Percentiles rank a stretch among this genome's conserved stretches.
Evolutionary conservation across 169 alveolate genomes (phyloP).

Genomic region (Eimeria sp.): DNA sequence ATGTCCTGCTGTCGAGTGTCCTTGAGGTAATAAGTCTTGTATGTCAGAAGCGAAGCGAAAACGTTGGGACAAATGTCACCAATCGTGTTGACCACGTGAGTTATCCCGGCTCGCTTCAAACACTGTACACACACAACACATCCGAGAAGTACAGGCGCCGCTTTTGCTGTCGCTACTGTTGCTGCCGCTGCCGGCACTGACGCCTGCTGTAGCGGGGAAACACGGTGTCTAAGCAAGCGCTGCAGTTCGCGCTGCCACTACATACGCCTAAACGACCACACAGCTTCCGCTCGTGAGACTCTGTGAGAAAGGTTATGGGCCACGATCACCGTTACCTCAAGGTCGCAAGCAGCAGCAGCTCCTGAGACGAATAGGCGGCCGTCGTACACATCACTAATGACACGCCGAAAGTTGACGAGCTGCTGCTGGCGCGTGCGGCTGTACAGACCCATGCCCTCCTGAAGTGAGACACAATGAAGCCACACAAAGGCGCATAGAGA

Average conservation of each 20-base stretch:
- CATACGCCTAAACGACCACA: neutral
- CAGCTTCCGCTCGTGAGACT: neutral
- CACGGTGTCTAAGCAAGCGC: neutral
- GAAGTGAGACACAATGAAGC: neutral
- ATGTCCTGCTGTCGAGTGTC: conserved; percentile 66
- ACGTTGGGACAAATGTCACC: conserved; percentile 74
- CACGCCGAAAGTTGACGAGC: conserved; percentile 43
- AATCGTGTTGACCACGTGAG: conserved; percentile 68
- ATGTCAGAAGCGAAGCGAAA: conserved; percentile 12
- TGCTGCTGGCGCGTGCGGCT: conserved; percentile 75
- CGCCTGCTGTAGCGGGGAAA: neutral
- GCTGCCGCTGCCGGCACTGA: neutral
- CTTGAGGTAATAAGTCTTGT: conserved; percentile 69
- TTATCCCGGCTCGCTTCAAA: conserved; percentile 48
- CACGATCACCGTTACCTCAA: neutral
- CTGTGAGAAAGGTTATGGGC: neutral
- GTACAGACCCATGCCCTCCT: conserved; percentile 74
- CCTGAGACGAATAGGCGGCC: conserved; percentile 62
- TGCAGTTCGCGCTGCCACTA: neutral
- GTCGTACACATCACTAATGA: conserved; percentile 53
- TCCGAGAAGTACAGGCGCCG: neutral
- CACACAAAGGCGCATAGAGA: neutral
- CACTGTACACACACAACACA: conserved; percentile 53
- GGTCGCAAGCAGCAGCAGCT: conserved; percentile 74
- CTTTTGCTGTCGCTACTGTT: neutral